Evolutionary conservation across 352 stramenopile genomes (phyloP).

Genomic region (Pythium aquatile): DNA sequence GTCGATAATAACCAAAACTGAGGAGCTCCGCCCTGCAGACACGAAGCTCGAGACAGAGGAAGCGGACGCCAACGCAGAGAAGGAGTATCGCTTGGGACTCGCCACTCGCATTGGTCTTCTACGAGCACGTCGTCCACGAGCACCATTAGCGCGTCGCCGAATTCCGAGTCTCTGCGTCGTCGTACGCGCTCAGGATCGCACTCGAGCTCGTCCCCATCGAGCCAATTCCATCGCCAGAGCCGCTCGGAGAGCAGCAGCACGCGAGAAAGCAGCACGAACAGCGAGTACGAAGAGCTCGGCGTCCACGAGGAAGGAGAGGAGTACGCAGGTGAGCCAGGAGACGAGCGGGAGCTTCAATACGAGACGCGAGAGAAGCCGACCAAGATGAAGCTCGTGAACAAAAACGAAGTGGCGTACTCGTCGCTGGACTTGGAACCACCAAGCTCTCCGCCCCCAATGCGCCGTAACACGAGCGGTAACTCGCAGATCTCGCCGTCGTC

Average conservation of each 20-base stretch:
- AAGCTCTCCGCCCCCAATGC: slow-evolving; percentile 33
- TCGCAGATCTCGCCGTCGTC: slow-evolving; percentile 50
- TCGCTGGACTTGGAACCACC: slow-evolving; percentile 75
- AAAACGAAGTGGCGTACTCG: slow-evolving; percentile 76
- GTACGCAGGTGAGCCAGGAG: not conserved
- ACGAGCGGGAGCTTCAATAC: not conserved
- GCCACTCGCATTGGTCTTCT: not conserved
- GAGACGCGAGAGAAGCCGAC: not conserved
- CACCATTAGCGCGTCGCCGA: slow-evolving; percentile 7
- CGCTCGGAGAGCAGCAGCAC: not conserved
- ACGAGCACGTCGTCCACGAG: not conserved
- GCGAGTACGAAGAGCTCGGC: slow-evolving; percentile 1
- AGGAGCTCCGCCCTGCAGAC: not conserved
- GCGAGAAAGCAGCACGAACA: not conserved
- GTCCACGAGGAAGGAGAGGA: slow-evolving; percentile 3
- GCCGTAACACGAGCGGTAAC: slow-evolving; percentile 29
- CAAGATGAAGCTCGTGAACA: slow-evolving; percentile 64
- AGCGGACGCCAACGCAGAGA: not conserved
- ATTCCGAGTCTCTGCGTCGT: slow-evolving; percentile 7
- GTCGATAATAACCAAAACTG: slow-evolving; percentile 1
- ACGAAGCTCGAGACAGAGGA: not conserved
- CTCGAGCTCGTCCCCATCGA: not conserved
- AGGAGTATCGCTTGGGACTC: not conserved
- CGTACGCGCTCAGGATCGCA: slow-evolving; percentile 11
- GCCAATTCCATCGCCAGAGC: not conserved